Evolutionary conservation across 2,329 filamentous ascomycete species (phyloP), one percentile per base, ranked within the genome.

Genomic region (Lachnellula hyalina): DNA sequence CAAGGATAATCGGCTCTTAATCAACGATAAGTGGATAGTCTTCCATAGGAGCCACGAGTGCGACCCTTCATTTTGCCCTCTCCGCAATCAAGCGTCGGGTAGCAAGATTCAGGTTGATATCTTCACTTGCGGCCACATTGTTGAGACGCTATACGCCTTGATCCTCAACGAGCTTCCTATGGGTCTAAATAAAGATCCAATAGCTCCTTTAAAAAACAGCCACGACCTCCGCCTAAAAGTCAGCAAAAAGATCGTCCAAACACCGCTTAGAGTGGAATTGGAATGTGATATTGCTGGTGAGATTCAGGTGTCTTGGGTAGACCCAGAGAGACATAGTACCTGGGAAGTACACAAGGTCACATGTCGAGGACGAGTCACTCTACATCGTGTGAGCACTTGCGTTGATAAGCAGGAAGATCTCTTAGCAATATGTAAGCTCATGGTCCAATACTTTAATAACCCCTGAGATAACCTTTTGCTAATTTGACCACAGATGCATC

Each of bases 21-120:
- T 64, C 40, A 60, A 64, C 47, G 54, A 55, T 6, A 64, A 61
- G 47, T 63, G 59, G 57, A 50, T 63, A 12, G 45, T 58, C 34
- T 63, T 62, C 46, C 12, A 45, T 5, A 23, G 25, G n/a, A 58
- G 53, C 19, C 48, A 55, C 48, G 9, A 15, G 3, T 11, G 14
- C 2, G 41, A 40, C 14, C 14, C 14, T 40, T 40, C 35, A 5
- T 25, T 21, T 21, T 55, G 48, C 25, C 6, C 17, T 14, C 47
- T 54, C 4, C 51, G 36, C 40, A 14, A 21, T 4, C 7, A 32
- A 21, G 41, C 52, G 12, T 47, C 14, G 2, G 15, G 23, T n/a
- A 3, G 15, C 23, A 28, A 45, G 6, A 4, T 34, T 11, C 8
- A 14, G 15, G 36, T 49, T 21, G 21, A 54, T 9, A 48, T 15